Conservation (phyloP, 1,284 basidiomycete genomes). For the Boletellus deceptivus region DNA sequence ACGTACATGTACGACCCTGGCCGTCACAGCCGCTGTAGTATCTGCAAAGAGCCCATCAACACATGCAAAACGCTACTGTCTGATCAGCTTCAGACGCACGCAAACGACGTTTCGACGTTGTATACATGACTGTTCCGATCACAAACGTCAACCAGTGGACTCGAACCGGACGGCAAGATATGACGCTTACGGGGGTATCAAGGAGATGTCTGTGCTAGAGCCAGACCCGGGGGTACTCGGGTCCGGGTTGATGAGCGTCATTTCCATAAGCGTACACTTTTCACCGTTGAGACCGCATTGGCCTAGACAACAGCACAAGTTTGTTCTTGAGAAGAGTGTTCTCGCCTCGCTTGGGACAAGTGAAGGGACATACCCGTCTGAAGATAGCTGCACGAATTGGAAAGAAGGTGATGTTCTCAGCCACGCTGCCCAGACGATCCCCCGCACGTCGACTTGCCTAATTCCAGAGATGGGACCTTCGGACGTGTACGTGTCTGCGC, state of each 20-base stretch:
- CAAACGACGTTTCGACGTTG: conserved; percentile 27
- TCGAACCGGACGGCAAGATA: neutral
- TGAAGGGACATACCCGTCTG: conserved; percentile 27
- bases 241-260: conserved; percentile 41
- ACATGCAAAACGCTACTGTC: neutral
- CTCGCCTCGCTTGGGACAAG: neutral
- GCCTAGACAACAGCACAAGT: conserved; percentile 14
- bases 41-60: conserved; percentile 15
- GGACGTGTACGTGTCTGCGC: conserved; percentile 18
- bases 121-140: conserved; percentile 16
- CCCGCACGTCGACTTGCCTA: conserved; percentile 18
- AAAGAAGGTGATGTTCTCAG: neutral
- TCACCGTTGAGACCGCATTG: conserved; percentile 43
- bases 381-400: conserved; percentile 21
- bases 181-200: conserved; percentile 41
- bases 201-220: conserved; percentile 43
- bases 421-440: neutral
- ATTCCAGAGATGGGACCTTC: conserved; percentile 20
- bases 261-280: conserved; percentile 41
- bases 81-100: conserved; percentile 20
- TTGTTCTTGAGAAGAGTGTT: neutral
- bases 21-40: conserved; percentile 28
- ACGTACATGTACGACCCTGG: conserved; percentile 22
- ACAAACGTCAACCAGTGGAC: neutral
- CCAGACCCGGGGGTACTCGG: conserved; percentile 36